phyloP scores from a whole-genome alignment of 2,329 filamentous ascomycete species.

The Paecilomyces formosus region DNA sequence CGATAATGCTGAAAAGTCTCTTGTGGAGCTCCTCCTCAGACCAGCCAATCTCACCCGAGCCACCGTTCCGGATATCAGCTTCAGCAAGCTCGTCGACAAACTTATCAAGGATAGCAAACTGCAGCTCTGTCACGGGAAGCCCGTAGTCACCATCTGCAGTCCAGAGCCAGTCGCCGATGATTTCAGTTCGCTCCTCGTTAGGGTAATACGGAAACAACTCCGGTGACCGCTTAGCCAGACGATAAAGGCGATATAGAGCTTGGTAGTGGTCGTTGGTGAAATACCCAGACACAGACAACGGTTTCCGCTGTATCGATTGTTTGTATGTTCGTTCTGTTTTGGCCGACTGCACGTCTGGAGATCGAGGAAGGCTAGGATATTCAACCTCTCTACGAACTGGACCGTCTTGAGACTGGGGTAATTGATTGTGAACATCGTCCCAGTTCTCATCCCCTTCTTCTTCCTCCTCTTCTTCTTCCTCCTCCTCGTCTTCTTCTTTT shows the following conservation, averaged over 20 bases:
- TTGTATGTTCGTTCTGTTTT: slow-evolving; percentile 6
- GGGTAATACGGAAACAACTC: slow-evolving; percentile 31
- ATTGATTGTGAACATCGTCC: not conserved
- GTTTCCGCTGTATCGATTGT: slow-evolving; percentile 11
- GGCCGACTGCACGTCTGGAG: not conserved
- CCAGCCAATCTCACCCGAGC: slow-evolving; percentile 34
- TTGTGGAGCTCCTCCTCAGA: slow-evolving; percentile 36
- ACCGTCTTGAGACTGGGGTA: not conserved
- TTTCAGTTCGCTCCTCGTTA: slow-evolving; percentile 25
- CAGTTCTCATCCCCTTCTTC: slow-evolving; percentile 1
- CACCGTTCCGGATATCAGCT: slow-evolving; percentile 27
- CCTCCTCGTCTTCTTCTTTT: slow-evolving; percentile 12
- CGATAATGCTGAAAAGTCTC: slow-evolving; percentile 39
- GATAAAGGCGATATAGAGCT: slow-evolving; percentile 31
- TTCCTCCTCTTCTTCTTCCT: slow-evolving; percentile 8
- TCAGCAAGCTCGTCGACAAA: slow-evolving; percentile 31
- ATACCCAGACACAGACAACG: slow-evolving; percentile 29
- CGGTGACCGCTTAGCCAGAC: slow-evolving; percentile 28
- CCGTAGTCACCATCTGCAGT: slow-evolving; percentile 34
- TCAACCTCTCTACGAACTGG: not conserved
- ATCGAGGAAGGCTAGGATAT: not conserved
- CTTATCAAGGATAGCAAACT: slow-evolving; percentile 35
- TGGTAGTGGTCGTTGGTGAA: slow-evolving; percentile 36
- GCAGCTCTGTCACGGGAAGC: slow-evolving; percentile 33
- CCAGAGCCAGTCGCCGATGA: slow-evolving; percentile 37